Evolutionary conservation across 768 basidiomycete species (phyloP).

Genomic region (Mycena kentingensis): DNA sequence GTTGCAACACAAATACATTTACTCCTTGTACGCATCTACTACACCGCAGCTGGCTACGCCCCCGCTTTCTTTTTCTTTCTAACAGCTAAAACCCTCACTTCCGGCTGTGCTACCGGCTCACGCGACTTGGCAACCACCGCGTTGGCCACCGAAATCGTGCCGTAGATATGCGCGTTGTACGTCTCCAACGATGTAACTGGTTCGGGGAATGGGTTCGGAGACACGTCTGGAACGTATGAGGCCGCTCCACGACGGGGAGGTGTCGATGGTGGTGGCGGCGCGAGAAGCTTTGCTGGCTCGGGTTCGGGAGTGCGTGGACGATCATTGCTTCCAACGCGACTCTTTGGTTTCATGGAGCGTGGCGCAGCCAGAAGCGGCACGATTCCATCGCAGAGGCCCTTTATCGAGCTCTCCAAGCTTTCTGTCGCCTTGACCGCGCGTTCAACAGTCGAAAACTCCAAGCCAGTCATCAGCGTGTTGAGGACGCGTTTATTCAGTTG

Average conservation of each 20-base stretch:
- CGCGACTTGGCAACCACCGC: conserved; percentile 27
- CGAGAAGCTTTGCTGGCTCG: conserved; percentile 34
- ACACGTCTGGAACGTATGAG: conserved; percentile 44
- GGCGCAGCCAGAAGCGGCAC: conserved; percentile 26
- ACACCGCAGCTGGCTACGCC: no score
- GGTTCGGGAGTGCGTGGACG: conserved; percentile 45
- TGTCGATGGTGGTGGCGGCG: conserved; percentile 55
- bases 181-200: conserved; percentile 62
- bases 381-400: conserved; percentile 72
- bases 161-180: conserved; percentile 63
- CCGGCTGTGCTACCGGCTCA: conserved; percentile 6
- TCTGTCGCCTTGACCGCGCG: conserved; percentile 70
- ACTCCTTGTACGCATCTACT: no score
- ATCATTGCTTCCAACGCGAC: conserved; percentile 26
- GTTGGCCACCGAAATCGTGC: conserved; percentile 56
- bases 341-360: conserved; percentile 1
- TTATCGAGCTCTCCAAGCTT: conserved; percentile 67
- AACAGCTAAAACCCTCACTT: conserved; percentile 60
- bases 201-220: conserved; percentile 70
- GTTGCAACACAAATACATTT: not conserved
- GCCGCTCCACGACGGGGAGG: conserved; percentile 43
- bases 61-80: conserved; percentile 55
- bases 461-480: conserved; percentile 65
- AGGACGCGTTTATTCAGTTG: conserved; percentile 73
- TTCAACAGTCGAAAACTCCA: conserved; percentile 75